These are phyloP conservation scores for Chlorella sp. DNA, from an alignment of 139 green algal genomes.

Conservation along the genomic window DNA sequence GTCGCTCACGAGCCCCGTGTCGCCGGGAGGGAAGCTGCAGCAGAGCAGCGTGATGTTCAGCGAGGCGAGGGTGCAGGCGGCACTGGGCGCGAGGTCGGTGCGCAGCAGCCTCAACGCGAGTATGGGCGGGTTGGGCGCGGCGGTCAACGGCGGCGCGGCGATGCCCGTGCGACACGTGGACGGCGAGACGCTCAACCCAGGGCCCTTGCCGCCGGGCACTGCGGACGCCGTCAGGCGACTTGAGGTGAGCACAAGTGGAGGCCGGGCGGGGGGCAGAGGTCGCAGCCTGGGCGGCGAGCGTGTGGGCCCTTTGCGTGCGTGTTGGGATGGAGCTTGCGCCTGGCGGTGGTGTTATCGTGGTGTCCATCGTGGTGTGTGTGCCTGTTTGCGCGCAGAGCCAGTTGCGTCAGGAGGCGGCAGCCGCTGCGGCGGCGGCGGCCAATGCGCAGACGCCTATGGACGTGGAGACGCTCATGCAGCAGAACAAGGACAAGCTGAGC, in stretches of 20 bases:
- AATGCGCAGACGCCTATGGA: neutral
- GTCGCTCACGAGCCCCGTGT: neutral
- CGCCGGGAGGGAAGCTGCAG: neutral
- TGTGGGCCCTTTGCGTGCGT: too few species aligned
- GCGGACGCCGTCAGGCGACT: neutral
- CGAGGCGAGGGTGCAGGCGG: neutral
- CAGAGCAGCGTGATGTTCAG: neutral
- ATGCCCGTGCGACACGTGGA: neutral
- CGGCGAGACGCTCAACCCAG: too few species aligned
- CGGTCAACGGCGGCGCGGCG: too few species aligned
- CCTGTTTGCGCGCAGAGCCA: neutral
- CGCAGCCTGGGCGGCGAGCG: too few species aligned
- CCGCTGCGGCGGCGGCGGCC: neutral
- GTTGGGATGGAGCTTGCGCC: too few species aligned
- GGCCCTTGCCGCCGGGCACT: constrained; percentile 6
- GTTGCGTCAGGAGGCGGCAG: neutral
- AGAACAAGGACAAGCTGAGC: constrained; percentile 23
- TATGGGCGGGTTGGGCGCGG: neutral
- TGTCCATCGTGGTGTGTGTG: too few species aligned
- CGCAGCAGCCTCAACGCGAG: too few species aligned
- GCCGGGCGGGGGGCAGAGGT: too few species aligned
- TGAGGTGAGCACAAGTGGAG: neutral
- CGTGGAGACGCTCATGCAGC: constrained; percentile 12
- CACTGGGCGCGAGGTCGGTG: neutral
- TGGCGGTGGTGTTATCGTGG: too few species aligned